Percentiles rank a stretch among this genome's conserved stretches.
Evolutionary conservation across 1,139 yeast genomes (phyloP).

Genomic region (Sugiyamaella novakii): DNA sequence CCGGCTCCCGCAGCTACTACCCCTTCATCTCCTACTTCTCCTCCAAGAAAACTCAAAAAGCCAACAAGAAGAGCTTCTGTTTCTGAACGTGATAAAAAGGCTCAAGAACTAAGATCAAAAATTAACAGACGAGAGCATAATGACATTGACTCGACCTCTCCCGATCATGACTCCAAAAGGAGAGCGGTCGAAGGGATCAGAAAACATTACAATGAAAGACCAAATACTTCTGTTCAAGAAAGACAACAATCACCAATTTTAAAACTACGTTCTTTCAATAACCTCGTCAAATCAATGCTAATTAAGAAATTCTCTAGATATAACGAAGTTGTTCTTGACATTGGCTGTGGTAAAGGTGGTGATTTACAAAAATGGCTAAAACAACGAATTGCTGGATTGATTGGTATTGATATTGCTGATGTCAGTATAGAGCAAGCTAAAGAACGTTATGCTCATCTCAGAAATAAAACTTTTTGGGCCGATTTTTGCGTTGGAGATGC

Average conservation of each 20-base stretch:
- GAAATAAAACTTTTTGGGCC: slow-evolving; percentile 62
- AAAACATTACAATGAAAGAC: slow-evolving; percentile 82
- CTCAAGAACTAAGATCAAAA: slow-evolving; percentile 31
- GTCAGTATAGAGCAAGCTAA: slow-evolving; percentile 84
- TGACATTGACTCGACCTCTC: slow-evolving; percentile 33
- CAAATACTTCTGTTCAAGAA: slow-evolving; percentile 64
- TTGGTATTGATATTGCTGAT: slow-evolving; percentile 92
- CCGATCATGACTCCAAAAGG: slow-evolving; percentile 5
- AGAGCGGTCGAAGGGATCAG: slow-evolving; percentile 56
- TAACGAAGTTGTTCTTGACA: slow-evolving; percentile 65
- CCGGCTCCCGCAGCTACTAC: no score
- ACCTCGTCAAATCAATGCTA: slow-evolving; percentile 86
- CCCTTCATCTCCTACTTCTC: slow-evolving; percentile 9
- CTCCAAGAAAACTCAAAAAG: slow-evolving; percentile 30
- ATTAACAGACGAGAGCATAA: slow-evolving; percentile 25
- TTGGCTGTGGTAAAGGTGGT: slow-evolving; percentile 99
- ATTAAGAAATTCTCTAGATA: slow-evolving; percentile 63
- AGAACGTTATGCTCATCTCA: slow-evolving; percentile 61
- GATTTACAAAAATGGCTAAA: slow-evolving; percentile 88
- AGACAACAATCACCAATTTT: slow-evolving; percentile 82
- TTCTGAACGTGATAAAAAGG: slow-evolving; percentile 31
- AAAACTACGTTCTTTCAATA: slow-evolving; percentile 84
- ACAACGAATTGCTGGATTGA: slow-evolving; percentile 70
- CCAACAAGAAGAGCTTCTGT: slow-evolving; percentile 33
- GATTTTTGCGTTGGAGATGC: slow-evolving; percentile 90